phyloP scores from a whole-genome alignment of 805 yeast species.

The Yueomyces sp. region DNA sequence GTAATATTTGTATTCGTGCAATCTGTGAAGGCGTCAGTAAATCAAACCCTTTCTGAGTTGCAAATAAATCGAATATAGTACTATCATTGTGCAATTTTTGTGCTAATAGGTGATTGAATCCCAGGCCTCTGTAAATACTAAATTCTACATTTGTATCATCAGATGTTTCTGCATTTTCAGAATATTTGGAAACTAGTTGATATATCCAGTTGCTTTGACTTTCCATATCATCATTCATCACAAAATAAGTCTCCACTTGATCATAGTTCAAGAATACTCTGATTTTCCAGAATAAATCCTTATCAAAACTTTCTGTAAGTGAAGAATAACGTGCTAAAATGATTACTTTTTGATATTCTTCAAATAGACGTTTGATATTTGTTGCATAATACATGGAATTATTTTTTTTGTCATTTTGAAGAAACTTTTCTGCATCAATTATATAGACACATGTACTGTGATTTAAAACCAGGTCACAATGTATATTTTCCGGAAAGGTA shows the following conservation, averaged over 20 bases:
- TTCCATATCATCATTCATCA: not conserved
- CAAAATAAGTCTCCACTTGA: slow-evolving; percentile 4
- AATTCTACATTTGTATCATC: not conserved
- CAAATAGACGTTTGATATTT: slow-evolving; percentile 2
- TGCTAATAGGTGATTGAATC: not conserved
- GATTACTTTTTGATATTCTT: slow-evolving; percentile 8
- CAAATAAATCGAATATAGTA: not conserved
- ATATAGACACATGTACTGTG: slow-evolving; percentile 9
- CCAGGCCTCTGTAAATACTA: not conserved
- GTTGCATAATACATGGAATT: slow-evolving; percentile 6
- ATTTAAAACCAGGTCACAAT: slow-evolving; percentile 13
- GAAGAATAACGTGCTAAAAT: slow-evolving; percentile 8
- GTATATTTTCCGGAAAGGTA: not conserved
- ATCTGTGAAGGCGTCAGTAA: not conserved
- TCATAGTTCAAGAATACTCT: slow-evolving; percentile 5
- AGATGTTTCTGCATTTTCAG: not conserved
- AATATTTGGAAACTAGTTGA: not conserved
- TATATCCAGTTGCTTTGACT: not conserved
- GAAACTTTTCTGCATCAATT: slow-evolving; percentile 9
- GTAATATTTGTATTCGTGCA: not conserved
- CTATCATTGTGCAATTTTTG: not conserved
- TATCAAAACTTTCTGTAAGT: slow-evolving; percentile 5
- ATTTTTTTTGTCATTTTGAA: slow-evolving; percentile 5
- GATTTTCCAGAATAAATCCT: slow-evolving; percentile 15
- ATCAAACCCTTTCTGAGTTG: not conserved